Conservation (phyloP, 2,329 filamentous ascomycete species). For the Aspergillus costaricaensis region DNA sequence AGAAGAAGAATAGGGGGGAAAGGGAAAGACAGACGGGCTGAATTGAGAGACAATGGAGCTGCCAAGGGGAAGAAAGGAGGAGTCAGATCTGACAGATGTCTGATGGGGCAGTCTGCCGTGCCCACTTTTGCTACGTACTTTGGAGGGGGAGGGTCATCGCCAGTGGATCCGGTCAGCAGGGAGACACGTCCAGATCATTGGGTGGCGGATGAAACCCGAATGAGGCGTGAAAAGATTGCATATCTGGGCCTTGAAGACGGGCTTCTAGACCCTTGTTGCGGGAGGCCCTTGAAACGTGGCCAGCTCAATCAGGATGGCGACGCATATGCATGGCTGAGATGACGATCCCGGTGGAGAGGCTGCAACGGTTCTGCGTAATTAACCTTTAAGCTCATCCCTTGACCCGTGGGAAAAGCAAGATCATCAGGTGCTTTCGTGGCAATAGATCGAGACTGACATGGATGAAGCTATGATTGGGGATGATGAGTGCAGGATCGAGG, state of each 20-base stretch:
- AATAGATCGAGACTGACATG: neutral
- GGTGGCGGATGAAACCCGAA: too few species aligned
- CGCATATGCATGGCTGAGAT: neutral
- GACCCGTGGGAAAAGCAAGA: neutral
- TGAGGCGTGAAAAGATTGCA: too few species aligned
- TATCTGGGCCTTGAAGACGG: too few species aligned
- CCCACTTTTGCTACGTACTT: neutral
- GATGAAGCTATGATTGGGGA: neutral
- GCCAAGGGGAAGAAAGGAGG: neutral
- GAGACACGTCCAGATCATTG: neutral
- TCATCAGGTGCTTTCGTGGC: neutral
- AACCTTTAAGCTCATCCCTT: neutral
- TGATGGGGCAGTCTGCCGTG: neutral
- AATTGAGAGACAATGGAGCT: neutral
- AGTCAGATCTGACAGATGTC: neutral
- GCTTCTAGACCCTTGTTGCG: neutral
- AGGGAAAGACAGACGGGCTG: conserved; percentile 3
- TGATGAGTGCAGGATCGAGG: neutral
- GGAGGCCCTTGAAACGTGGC: neutral
- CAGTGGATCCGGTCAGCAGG: neutral
- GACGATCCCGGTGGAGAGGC: neutral
- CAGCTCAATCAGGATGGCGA: neutral
- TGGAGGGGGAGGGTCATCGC: too few species aligned
- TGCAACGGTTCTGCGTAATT: neutral
- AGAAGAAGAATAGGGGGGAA: conserved; percentile 2